These are phyloP conservation scores for Phytophthora idaei DNA, from an alignment of 352 stramenopile species.

Conservation along the genomic window DNA sequence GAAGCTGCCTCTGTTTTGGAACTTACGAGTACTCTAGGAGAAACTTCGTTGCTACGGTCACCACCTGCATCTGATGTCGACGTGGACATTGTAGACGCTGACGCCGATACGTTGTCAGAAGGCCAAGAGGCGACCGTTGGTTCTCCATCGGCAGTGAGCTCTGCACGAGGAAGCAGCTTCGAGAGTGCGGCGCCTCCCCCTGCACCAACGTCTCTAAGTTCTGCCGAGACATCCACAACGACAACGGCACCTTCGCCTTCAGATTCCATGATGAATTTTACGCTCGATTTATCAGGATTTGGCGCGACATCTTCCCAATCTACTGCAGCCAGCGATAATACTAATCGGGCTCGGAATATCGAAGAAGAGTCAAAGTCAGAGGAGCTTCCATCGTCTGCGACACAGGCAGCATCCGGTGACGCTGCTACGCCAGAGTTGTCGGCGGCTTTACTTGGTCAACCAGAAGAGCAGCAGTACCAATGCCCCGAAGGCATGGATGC, in stretches of 20 bases:
- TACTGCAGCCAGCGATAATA: slow-evolving; percentile 12
- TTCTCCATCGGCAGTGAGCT: slow-evolving; percentile 2
- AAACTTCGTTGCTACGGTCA: slow-evolving; percentile 82
- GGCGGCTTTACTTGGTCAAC: slow-evolving; percentile 25
- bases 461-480: slow-evolving; percentile 35
- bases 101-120: slow-evolving; percentile 39
- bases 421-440: slow-evolving; percentile 28
- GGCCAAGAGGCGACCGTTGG: slow-evolving; percentile 14
- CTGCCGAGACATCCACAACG: slow-evolving; percentile 15
- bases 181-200: slow-evolving; percentile 34
- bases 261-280: slow-evolving; percentile 82
- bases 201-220: slow-evolving; percentile 29
- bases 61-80: slow-evolving; percentile 64
- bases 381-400: slow-evolving; percentile 26
- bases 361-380: slow-evolving; percentile 45
- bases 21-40: slow-evolving; percentile 82
- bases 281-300: slow-evolving; percentile 75
- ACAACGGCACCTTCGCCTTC: slow-evolving; percentile 24
- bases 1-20: slow-evolving; percentile 83
- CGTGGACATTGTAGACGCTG: slow-evolving; percentile 49
- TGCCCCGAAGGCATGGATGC: slow-evolving; percentile 96
- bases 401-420: slow-evolving; percentile 31
- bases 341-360: slow-evolving; percentile 3
- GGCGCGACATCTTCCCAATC: slow-evolving; percentile 23
- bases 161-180: slow-evolving; percentile 19